Evolutionary conservation across 768 basidiomycete species (phyloP), one percentile per base, ranked within the genome.

Genomic region (Termitomyces sp.): DNA sequence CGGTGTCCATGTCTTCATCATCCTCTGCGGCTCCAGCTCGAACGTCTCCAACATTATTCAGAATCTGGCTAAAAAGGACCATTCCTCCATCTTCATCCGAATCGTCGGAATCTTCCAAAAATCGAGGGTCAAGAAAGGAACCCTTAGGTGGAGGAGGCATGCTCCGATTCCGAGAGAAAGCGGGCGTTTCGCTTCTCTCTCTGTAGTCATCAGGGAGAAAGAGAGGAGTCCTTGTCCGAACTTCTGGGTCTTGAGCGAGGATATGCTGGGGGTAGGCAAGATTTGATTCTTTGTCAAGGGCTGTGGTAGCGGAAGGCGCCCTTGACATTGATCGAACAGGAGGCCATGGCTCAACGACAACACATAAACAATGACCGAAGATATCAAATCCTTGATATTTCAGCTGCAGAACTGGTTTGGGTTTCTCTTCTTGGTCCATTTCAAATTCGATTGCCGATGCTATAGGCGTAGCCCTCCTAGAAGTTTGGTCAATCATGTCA

Each of bases 291-390:
- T 74, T 64, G 29, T 66, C 63, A 62, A 43, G 63, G 32, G 50
- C 49, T 58, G 22, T 63, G 52, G 5, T 22, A 12, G 67, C 52
- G 5, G 68, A 65, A 13, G 65, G 69, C n/a, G 59, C 70, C 62
- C 54, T 68, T 4, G 77, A 62, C 36, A 65, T 62, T 4, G 70
- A 61, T 36, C 76, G 79, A 37, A 84, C 66, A 14, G 81, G 72
- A 4, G 88, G 86, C 78, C 84, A 91, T 16, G 92, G 92, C 67
- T 94, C 92, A 16, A 92, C 84, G 24, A 94, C 86, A 36, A 94
- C 79, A 65, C 88, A 91, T 18, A 94, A 78, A 68, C 88, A 91
- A 54, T 83, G 81, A 0, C 85, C 86, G 57, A 82, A 80, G 48
- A 92, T 84, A 53, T 72, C 77, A 69, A 91, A 91, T 13, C 88